Evolutionary conservation across 1,139 yeast species (phyloP).

Genomic region (Zygotorulaspora mrakii): DNA sequence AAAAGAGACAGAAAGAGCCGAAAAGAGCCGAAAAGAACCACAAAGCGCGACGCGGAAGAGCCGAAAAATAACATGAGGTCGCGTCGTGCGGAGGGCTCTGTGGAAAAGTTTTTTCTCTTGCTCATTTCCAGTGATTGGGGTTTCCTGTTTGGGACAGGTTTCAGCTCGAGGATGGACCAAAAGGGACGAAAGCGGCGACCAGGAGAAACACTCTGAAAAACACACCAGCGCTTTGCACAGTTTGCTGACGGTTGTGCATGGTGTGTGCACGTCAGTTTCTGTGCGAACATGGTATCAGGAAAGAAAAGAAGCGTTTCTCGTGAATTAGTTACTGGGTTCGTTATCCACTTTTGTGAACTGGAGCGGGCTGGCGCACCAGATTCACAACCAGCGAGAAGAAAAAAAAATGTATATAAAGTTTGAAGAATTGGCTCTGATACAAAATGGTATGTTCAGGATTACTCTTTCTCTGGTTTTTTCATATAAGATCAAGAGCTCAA

Average conservation of each 20-base stretch:
- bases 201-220: too few relatives aligned
- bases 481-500: conserved; percentile 12
- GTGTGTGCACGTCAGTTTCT: too few relatives aligned
- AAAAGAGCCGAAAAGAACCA: too few relatives aligned
- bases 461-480: conserved; percentile 1
- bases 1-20: too few relatives aligned
- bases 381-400: neutral
- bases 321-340: neutral
- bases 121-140: neutral
- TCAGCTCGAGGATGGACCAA: neutral
- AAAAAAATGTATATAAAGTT: conserved; percentile 3
- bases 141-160: conserved; percentile 1
- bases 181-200: too few relatives aligned
- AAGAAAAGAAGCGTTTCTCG: conserved; percentile 2
- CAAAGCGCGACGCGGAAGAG: too few relatives aligned
- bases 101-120: neutral
- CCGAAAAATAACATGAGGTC: neutral
- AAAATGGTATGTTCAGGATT: neutral
- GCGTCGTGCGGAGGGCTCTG: conserved; percentile 2
- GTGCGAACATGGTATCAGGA: too few relatives aligned
- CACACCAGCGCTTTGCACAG: too few relatives aligned
- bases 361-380: too few relatives aligned
- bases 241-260: too few relatives aligned
- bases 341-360: neutral
- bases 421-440: neutral